phyloP scores from a whole-genome alignment of 2,329 filamentous ascomycete genomes.

The Phialophora macrospora region DNA sequence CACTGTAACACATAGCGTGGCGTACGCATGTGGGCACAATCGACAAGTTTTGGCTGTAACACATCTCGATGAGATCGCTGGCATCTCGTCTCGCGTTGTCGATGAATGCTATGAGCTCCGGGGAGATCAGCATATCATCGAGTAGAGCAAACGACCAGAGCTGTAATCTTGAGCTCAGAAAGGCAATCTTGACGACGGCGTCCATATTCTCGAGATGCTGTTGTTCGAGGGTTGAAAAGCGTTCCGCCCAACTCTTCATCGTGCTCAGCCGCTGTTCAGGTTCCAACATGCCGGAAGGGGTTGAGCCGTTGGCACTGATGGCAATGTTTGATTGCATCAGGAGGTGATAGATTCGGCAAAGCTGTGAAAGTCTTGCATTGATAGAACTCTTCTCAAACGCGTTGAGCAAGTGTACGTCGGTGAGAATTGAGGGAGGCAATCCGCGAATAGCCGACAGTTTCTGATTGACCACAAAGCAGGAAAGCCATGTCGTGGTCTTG shows the following conservation, averaged over 20 bases:
- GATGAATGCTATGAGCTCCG: conserved; percentile 1
- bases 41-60: conserved; percentile 18
- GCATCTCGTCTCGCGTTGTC: conserved; percentile 16
- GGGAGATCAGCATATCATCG: conserved; percentile 13
- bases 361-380: conserved; percentile 4
- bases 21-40: conserved; percentile 8
- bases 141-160: conserved; percentile 18
- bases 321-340: conserved; percentile 15
- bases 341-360: conserved; percentile 15
- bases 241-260: conserved; percentile 8
- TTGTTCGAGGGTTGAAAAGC: conserved; percentile 7
- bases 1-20: conserved; percentile 13
- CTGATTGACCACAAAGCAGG: conserved; percentile 34
- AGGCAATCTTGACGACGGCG: conserved; percentile 15
- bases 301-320: conserved; percentile 14
- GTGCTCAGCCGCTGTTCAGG: neutral
- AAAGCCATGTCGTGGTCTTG: conserved; percentile 36
- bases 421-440: conserved; percentile 10
- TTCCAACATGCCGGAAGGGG: conserved; percentile 18
- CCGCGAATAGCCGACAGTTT: conserved; percentile 15
- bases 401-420: conserved; percentile 17
- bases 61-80: conserved; percentile 15
- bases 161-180: conserved; percentile 19
- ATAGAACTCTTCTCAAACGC: conserved; percentile 7
- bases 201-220: conserved; percentile 12